These are phyloP conservation scores for Taxillus chinensis DNA, from an alignment of 164 flowering plant genomes.

Conservation along the genomic window DNA sequence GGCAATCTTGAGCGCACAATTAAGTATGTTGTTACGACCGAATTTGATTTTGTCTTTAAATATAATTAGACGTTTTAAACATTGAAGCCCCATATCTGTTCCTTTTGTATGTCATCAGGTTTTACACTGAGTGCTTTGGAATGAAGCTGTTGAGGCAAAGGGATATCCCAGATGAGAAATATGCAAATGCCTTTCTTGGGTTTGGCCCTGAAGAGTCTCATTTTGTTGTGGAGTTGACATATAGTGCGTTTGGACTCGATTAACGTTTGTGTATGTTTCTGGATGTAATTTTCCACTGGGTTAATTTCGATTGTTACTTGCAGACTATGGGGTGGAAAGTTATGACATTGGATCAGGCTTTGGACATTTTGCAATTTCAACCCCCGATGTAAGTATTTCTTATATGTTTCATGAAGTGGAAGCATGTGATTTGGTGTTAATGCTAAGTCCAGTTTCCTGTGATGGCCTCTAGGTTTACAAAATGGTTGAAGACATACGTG, in stretches of 20 bases:
- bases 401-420: neutral
- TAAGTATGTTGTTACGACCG: constrained; percentile 27
- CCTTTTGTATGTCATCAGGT: constrained; percentile 30
- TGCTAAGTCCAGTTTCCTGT: neutral
- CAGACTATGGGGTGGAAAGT: constrained; percentile 78
- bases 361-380: constrained; percentile 95
- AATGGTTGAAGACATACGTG: constrained; percentile 58
- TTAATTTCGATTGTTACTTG: neutral
- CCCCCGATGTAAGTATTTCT: constrained; percentile 56
- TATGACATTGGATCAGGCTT: constrained; percentile 94
- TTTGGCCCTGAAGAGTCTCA: constrained; percentile 84
- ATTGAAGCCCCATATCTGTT: neutral
- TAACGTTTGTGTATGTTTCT: too few species aligned
- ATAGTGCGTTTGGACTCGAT: constrained; percentile 45
- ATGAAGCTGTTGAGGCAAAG: constrained; percentile 88
- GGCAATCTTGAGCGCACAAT: constrained; percentile 81
- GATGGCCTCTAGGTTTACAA: constrained; percentile 52
- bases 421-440: neutral
- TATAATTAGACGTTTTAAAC: neutral
- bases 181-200: constrained; percentile 92
- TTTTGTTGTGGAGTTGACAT: constrained; percentile 84
- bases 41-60: neutral
- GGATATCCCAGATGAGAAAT: constrained; percentile 89
- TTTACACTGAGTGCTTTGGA: constrained; percentile 85
- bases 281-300: neutral